Conservation (phyloP, 2,329 filamentous ascomycete genomes). For the Gyromitra esculenta region DNA sequence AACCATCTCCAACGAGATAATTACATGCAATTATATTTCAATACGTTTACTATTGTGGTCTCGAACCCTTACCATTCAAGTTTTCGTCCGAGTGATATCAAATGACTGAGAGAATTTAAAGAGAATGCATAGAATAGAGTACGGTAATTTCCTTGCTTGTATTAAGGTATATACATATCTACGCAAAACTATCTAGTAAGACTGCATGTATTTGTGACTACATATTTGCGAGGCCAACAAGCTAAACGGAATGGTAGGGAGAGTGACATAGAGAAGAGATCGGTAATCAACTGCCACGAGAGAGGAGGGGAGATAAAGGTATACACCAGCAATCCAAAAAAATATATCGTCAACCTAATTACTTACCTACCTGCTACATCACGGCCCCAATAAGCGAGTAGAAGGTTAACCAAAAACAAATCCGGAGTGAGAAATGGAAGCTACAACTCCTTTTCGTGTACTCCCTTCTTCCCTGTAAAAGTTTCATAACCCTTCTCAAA, state of each 20-base stretch:
- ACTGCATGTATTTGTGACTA: background rate
- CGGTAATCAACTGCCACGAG: background rate
- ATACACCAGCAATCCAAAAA: background rate
- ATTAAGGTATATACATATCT: constrained; percentile 2
- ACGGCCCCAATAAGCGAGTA: background rate
- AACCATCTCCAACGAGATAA: background rate
- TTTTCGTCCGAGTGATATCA: constrained; percentile 3
- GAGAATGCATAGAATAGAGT: background rate
- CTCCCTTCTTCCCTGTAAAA: constrained; percentile 44
- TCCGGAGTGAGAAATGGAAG: background rate
- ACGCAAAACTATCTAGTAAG: background rate
- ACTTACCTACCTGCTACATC: background rate
- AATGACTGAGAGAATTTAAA: background rate
- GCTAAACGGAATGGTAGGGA: background rate
- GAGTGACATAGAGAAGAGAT: constrained; percentile 12
- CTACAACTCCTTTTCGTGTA: constrained; percentile 39
- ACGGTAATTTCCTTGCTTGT: background rate
- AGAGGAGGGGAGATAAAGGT: constrained; percentile 1
- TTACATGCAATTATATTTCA: background rate
- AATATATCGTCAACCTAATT: background rate
- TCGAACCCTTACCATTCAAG: background rate
- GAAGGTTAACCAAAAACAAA: background rate
- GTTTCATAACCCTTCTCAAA: constrained; percentile 74
- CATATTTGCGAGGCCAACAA: background rate
- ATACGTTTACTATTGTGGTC: background rate